Percentiles rank a stretch among this genome's conserved stretches.
phyloP scores from a whole-genome alignment of 1,284 basidiomycete species.

The Tylopilus orsonianus region DNA sequence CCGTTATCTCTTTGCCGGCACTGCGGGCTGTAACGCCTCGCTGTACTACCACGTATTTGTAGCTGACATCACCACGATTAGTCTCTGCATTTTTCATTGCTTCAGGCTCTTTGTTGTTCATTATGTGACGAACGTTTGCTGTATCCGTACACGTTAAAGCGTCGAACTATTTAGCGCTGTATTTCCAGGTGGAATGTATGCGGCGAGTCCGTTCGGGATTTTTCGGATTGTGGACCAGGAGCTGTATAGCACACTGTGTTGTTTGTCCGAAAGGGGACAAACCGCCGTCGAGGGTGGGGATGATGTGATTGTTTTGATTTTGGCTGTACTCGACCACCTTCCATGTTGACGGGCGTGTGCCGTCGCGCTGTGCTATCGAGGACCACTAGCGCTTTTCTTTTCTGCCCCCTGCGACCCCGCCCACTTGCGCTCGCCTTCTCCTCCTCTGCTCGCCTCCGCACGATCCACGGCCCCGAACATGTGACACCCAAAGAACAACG shows the following conservation, averaged over 20 bases:
- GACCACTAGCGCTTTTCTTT: not conserved
- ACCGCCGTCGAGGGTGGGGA: not conserved
- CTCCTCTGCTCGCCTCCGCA: constrained; percentile 13
- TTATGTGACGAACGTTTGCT: constrained; percentile 3
- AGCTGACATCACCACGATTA: constrained; percentile 11
- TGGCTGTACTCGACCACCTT: constrained; percentile 4
- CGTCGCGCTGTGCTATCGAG: constrained; percentile 16
- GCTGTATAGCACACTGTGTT: too few species aligned
- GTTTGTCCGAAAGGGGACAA: too few species aligned
- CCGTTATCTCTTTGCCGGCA: constrained; percentile 3
- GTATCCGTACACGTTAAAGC: constrained; percentile 12
- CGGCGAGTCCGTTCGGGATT: too few species aligned
- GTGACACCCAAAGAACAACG: constrained; percentile 51
- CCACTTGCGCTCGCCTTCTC: constrained; percentile 10
- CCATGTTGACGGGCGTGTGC: constrained; percentile 25
- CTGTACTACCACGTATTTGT: constrained; percentile 26
- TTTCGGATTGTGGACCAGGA: too few species aligned
- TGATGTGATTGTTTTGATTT: not conserved
- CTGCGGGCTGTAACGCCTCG: constrained; percentile 16
- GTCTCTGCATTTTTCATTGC: not conserved
- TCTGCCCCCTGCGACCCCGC: constrained; percentile 2
- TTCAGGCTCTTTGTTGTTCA: not conserved
- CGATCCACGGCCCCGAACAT: constrained; percentile 15
- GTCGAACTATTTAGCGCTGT: not conserved
- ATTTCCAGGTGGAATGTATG: constrained; percentile 1